Base-by-base conservation (phyloP, 768 basidiomycete species). In the Pisolithus tinctorius region DNA sequence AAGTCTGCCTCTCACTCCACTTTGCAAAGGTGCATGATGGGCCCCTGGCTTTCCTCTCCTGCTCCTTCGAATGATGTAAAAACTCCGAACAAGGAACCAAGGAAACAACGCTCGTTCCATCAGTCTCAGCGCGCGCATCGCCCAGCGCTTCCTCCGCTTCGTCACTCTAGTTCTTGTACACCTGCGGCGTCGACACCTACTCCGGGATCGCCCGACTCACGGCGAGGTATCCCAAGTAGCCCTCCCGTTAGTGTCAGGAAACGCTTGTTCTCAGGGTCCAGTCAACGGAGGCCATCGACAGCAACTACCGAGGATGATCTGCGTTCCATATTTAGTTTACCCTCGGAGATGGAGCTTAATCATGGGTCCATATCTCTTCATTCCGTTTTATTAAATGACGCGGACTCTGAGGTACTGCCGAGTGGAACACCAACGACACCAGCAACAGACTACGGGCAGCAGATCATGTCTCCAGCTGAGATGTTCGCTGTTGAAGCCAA, bases 381-480 rank as follows among this genome's bases (percentile, higher is more conserved):
- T 23, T 23, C 51, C 14, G 54, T 69, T 26, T 78, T 76, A 10
- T 74, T 77, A 54, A 79, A 78, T 73, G 82, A 83, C 34, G 79
- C 79, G 45, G 58, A 63, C 47, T 56, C 64, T 30, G 74, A 76
- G 34, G 52, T 57, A n/a, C 55, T 56, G n/a, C 70, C 73, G 6
- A 61, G 55, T 41, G 74, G 73, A 52, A 71, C 73, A 5, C 20
- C 45, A 44, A 54, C 55, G 5, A 49, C 52, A 13, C 60, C 60
- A 8, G 53, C 57, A 4, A 56, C 66, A 14, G 82, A 83, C 27
- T 82, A 83, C 63, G 71, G 68, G 4, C 81, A 84, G 60, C 77
- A 77, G 38, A 86, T 86, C 54, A 76, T 86, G 76, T 80, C 83
- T 14, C 79, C 81, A 23, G 82, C 80, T 16, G 81, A 84, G 50